A percentile compares a stretch with the other conserved stretches of the same genome.
phyloP scores from a whole-genome alignment of 345 rosid genomes.

The Eucalyptus polybractea region DNA sequence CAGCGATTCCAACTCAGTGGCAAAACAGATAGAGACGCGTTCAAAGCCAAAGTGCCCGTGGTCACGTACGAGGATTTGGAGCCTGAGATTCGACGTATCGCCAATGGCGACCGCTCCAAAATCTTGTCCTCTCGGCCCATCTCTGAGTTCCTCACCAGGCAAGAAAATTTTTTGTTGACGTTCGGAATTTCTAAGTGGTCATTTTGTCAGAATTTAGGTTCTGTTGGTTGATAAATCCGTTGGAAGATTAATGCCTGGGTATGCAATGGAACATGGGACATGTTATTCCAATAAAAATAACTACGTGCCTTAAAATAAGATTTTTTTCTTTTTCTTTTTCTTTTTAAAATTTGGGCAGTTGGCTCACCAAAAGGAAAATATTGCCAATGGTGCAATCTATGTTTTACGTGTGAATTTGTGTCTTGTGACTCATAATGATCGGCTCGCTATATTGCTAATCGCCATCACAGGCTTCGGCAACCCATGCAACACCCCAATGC shows the following conservation, averaged over 20 bases:
- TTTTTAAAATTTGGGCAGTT: background rate
- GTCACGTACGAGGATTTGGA: constrained; percentile 72
- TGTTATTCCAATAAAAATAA: background rate
- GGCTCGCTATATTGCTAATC: background rate
- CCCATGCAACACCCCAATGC: background rate
- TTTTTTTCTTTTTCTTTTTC: background rate
- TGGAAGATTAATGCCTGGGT: background rate
- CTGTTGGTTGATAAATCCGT: background rate
- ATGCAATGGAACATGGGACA: background rate
- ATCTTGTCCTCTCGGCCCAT: constrained; percentile 74
- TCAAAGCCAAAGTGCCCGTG: constrained; percentile 55
- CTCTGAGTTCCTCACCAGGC: constrained; percentile 95
- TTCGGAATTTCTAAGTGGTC: background rate
- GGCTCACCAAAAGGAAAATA: background rate
- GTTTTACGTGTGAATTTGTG: background rate
- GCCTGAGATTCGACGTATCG: constrained; percentile 80
- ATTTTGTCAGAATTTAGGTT: background rate
- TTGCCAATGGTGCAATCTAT: background rate
- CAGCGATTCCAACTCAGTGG: constrained; percentile 34
- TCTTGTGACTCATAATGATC: background rate
- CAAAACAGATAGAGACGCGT: constrained; percentile 47
- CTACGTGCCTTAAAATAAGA: background rate
- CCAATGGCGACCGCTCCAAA: constrained; percentile 76
- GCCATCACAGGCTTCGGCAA: background rate
- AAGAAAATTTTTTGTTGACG: background rate